Base-by-base conservation (phyloP, 2,329 filamentous ascomycete genomes). In the Talaromyces sp. region DNA sequence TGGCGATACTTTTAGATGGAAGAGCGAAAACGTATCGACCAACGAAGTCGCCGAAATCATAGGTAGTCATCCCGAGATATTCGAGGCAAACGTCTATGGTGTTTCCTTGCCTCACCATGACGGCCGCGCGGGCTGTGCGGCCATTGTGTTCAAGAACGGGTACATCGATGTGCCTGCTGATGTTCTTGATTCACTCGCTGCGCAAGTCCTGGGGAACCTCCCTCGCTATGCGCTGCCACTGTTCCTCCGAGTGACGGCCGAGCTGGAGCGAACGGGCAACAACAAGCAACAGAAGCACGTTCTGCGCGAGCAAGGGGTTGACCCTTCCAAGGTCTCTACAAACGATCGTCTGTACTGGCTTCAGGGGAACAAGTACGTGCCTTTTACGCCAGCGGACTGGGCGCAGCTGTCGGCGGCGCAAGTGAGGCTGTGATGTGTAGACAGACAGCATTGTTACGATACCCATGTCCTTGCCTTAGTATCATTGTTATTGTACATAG, bases 81-180 rank as follows among this genome's bases (percentile, higher is more conserved):
- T 83, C 34, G 92, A 96, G 77, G 89, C 90, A 34, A 96, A 96
- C 68, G 92, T 96, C 31, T 96, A 96, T 69, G 92, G 92, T 42
- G 90, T 96, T 2, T 75, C 86, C 50, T 76, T 96, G 7, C 92
- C 92, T 0, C 82, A 90, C 66, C 91, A 96, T 70, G 92, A 96
- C 69, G 92, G 92, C 18, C 83, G 91, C 30, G 91, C 91, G 0
- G 92, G 92, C 2, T 96, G 92, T 68, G 92, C 88, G 0, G 89
- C 90, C 6, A 75, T 96, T 1, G 78, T 91, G 7, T 75, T 86
- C 12, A 77, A 79, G n/a, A 78, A 80, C 27, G 76, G 67, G 4
- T 68, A 70, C 0, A 65, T 69, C 59, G 67, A 73, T 33, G 74
- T 74, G 0, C 68, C 73, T 4, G 71, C 78, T 1, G 73, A 78